phyloP scores from a whole-genome alignment of 2,329 filamentous ascomycete genomes.

The Rugonectria rugulosa region DNA sequence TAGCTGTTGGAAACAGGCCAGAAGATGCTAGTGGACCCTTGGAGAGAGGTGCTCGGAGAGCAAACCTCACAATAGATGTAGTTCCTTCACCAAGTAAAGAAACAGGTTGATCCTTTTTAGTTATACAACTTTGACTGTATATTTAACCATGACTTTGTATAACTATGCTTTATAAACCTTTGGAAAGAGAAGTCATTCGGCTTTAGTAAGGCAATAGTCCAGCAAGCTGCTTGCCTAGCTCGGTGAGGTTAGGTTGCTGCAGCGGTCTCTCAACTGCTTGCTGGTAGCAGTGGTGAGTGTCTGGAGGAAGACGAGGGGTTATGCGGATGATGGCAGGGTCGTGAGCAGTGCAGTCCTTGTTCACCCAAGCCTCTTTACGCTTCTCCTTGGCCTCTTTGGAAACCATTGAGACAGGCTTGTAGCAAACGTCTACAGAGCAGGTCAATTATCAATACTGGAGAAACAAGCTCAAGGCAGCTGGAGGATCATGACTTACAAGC shows the following conservation, averaged over 20 bases:
- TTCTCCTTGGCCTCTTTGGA: neutral
- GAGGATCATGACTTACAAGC: neutral
- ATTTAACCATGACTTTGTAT: too few relatives aligned
- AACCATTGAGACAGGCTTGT: neutral
- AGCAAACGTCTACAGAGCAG: neutral
- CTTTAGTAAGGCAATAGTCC: neutral
- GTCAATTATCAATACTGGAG: too few relatives aligned
- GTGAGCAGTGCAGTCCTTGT: neutral
- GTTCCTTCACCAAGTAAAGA: too few relatives aligned
- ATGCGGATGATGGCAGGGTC: neutral
- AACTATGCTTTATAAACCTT: too few relatives aligned
- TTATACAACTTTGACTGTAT: too few relatives aligned
- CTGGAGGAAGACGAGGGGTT: neutral
- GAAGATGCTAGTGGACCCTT: too few relatives aligned
- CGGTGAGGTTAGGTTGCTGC: neutral
- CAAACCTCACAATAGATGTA: too few relatives aligned
- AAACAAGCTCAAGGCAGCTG: too few relatives aligned
- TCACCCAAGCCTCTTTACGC: neutral
- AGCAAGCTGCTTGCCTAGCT: neutral
- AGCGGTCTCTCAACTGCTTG: neutral
- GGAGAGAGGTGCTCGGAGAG: too few relatives aligned
- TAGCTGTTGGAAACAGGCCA: too few relatives aligned
- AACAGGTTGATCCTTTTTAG: too few relatives aligned
- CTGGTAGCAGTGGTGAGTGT: neutral
- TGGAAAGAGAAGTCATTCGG: too few relatives aligned